Conservation (phyloP, 2,329 filamentous ascomycete genomes). For the Calonectria pseudoturangicola region DNA sequence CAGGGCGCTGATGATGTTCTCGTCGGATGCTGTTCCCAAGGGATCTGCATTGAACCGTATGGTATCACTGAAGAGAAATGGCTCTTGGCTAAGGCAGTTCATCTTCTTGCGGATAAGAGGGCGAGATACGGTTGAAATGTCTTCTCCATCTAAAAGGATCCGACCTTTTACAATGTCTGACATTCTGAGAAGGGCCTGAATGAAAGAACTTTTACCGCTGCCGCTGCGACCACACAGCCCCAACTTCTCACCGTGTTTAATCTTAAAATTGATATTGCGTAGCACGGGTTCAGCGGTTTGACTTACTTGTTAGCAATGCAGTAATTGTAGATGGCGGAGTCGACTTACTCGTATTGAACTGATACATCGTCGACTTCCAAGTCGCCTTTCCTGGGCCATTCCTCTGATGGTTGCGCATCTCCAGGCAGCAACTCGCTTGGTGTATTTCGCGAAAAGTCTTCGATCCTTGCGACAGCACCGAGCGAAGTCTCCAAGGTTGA, state of each 20-base stretch:
- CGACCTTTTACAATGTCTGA: conserved; percentile 65
- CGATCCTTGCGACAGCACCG: conserved; percentile 56
- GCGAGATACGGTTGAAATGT: conserved; percentile 57
- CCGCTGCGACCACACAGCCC: conserved; percentile 68
- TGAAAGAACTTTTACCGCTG: conserved; percentile 61
- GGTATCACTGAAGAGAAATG: conserved; percentile 69
- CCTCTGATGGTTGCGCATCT: conserved; percentile 31
- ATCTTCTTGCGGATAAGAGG: conserved; percentile 58
- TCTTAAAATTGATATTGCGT: conserved; percentile 55
- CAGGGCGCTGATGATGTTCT: conserved; percentile 65
- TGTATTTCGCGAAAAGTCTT: conserved; percentile 52
- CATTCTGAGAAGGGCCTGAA: conserved; percentile 69
- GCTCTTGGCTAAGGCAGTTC: conserved; percentile 71
- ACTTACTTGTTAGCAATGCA: conserved; percentile 43
- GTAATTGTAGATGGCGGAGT: rapidly evolving
- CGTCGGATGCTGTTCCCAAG: conserved; percentile 59
- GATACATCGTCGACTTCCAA: conserved; percentile 52
- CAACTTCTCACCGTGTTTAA: conserved; percentile 61
- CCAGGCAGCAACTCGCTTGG: conserved; percentile 49
- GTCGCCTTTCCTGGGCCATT: conserved; percentile 51
- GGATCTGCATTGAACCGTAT: conserved; percentile 73
- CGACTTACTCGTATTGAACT: conserved; percentile 56
- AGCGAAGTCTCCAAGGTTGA: conserved; percentile 57
- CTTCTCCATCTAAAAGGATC: conserved; percentile 68
- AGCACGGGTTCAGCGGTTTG: conserved; percentile 54